Evolutionary conservation across 345 rosid species (phyloP).

Genomic region (Lepidium aucheri): DNA sequence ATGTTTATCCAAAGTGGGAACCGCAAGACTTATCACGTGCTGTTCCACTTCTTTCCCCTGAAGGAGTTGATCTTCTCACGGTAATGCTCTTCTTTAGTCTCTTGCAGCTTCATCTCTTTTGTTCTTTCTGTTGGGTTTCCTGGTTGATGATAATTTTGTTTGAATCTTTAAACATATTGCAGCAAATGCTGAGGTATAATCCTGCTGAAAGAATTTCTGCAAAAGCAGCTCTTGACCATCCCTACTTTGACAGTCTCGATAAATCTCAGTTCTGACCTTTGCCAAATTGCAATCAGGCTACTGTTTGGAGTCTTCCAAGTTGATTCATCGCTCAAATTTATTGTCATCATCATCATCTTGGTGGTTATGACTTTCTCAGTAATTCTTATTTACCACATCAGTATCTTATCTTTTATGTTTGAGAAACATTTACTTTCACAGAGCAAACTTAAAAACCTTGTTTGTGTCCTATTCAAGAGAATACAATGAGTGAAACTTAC

Average conservation of each 20-base stretch:
- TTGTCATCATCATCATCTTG: constrained; percentile 10
- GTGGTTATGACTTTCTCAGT: too few relatives aligned
- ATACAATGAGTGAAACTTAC: not conserved
- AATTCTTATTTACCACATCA: not conserved
- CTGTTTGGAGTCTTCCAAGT: not conserved
- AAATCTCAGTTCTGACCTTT: constrained; percentile 72
- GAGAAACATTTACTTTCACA: not conserved
- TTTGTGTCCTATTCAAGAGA: not conserved
- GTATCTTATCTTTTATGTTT: not conserved
- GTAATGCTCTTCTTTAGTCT: constrained; percentile 32
- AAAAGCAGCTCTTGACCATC: constrained; percentile 76
- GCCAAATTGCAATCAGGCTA: not conserved
- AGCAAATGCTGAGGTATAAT: constrained; percentile 86
- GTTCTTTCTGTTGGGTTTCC: not conserved
- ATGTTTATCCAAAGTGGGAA: constrained; percentile 88
- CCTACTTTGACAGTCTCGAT: constrained; percentile 88
- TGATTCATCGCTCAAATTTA: not conserved
- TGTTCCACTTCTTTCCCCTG: constrained; percentile 65
- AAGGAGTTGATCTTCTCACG: constrained; percentile 85
- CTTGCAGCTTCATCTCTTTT: not conserved
- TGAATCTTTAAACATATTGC: constrained; percentile 16
- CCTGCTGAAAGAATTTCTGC: constrained; percentile 85
- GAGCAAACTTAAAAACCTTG: not conserved
- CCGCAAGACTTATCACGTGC: constrained; percentile 66
- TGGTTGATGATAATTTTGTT: not conserved